phyloP scores from a whole-genome alignment of 2,329 filamentous ascomycete species.

The Aspergillus melleus region DNA sequence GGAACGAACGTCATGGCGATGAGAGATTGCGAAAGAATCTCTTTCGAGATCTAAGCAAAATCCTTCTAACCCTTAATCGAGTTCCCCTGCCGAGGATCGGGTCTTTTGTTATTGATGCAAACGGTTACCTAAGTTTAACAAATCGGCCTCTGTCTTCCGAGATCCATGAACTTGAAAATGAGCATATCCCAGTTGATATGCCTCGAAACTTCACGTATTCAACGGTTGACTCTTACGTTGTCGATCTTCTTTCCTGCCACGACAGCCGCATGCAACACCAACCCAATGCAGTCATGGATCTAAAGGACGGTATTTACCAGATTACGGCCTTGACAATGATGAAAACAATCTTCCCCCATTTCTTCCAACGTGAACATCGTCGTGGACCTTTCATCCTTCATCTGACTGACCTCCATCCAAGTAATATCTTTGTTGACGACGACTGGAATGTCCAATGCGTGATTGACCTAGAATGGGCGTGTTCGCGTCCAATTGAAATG shows the following conservation, averaged over 20 bases:
- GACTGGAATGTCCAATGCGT: constrained; percentile 27
- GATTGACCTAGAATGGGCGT: constrained; percentile 29
- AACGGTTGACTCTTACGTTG: constrained; percentile 22
- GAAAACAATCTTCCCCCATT: too few relatives aligned
- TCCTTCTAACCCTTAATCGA: constrained; percentile 17
- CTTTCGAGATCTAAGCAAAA: constrained; percentile 16
- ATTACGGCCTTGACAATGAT: too few relatives aligned
- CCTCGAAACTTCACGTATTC: constrained; percentile 24
- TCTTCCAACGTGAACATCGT: too few relatives aligned
- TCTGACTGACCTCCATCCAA: constrained; percentile 30
- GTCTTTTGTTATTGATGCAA: constrained; percentile 31
- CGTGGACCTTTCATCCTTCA: too few relatives aligned
- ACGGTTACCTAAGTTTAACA: constrained; percentile 23
- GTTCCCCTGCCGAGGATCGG: constrained; percentile 34
- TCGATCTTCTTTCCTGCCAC: constrained; percentile 31
- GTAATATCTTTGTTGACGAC: constrained; percentile 31
- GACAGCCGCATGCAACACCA: too few relatives aligned
- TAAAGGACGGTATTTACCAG: too few relatives aligned
- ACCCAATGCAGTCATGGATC: too few relatives aligned
- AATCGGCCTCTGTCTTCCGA: constrained; percentile 18
- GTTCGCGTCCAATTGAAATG: constrained; percentile 25
- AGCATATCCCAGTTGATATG: constrained; percentile 25
- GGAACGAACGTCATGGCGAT: constrained; percentile 15
- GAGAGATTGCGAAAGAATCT: constrained; percentile 19
- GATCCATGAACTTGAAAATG: constrained; percentile 23